A percentile compares a stretch with the other conserved stretches of the same genome.
These are phyloP conservation scores for Condylostoma magnum DNA, from an alignment of 169 alveolate species.

Conservation along the genomic window DNA sequence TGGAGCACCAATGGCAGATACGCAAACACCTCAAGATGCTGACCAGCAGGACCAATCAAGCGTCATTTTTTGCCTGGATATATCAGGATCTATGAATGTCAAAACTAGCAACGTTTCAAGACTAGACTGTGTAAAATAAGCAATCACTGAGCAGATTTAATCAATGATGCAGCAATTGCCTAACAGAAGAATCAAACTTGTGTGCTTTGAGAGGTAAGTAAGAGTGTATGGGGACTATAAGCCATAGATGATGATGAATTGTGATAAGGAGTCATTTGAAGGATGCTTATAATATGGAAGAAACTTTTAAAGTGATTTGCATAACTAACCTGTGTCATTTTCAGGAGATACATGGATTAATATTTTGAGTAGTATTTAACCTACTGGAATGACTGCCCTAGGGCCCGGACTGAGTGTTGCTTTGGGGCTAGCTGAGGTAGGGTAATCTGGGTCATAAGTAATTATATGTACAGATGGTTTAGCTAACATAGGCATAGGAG, in stretches of 20 bases:
- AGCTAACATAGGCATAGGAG: slow-evolving; percentile 80
- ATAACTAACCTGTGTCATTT: too few species aligned
- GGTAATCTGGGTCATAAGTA: slow-evolving; percentile 69
- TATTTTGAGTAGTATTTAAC: too few species aligned
- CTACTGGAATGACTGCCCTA: slow-evolving; percentile 80
- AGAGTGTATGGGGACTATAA: slow-evolving; percentile 64
- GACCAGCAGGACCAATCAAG: slow-evolving; percentile 36
- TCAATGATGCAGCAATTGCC: slow-evolving; percentile 46
- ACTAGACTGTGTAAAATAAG: slow-evolving; percentile 68
- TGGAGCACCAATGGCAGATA: slow-evolving; percentile 33
- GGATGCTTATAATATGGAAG: too few species aligned
- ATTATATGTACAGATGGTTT: slow-evolving; percentile 84
- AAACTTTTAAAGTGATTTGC: too few species aligned
- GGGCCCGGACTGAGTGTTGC: slow-evolving; percentile 78
- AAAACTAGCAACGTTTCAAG: slow-evolving; percentile 58
- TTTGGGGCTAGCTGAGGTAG: slow-evolving; percentile 44
- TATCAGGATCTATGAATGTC: slow-evolving; percentile 68
- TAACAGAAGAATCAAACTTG: slow-evolving; percentile 58
- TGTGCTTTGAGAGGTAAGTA: slow-evolving; percentile 63
- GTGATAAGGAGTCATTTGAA: too few species aligned
- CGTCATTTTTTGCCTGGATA: slow-evolving; percentile 65
- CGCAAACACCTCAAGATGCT: slow-evolving; percentile 15
- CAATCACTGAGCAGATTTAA: slow-evolving; percentile 53
- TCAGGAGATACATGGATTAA: too few species aligned
- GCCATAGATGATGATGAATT: too few species aligned